Conservation (phyloP, 2,329 filamentous ascomycete species). For the Fusarium sp. region DNA sequence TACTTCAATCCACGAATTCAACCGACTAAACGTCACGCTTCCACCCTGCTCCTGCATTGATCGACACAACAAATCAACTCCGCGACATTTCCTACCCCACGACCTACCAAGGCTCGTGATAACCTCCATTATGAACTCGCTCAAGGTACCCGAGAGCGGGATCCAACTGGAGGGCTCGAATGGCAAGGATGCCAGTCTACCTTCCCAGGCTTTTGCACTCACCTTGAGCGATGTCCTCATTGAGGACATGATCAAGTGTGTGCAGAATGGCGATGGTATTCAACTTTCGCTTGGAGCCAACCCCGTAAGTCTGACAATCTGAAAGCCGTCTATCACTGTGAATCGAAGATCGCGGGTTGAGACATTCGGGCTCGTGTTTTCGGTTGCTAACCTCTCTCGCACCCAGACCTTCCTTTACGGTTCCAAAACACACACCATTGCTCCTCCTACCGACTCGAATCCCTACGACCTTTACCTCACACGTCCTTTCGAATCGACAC, state of each 20-base stretch:
- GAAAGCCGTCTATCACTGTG: background rate
- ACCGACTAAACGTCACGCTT: conserved; percentile 22
- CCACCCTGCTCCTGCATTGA: conserved; percentile 33
- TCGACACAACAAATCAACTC: conserved; percentile 41
- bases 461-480: conserved; percentile 68
- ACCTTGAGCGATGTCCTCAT: conserved; percentile 68
- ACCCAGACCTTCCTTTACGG: conserved; percentile 66
- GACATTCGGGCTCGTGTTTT: conserved; percentile 1
- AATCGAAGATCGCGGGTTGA: background rate
- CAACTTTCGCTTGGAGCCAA: conserved; percentile 67
- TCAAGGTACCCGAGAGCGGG: conserved; percentile 68
- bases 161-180: conserved; percentile 66
- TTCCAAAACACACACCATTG: conserved; percentile 60
- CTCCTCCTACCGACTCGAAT: conserved; percentile 57
- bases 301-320: conserved; percentile 62
- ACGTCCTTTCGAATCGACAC: conserved; percentile 60
- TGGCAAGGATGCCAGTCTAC: conserved; percentile 56
- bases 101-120: conserved; percentile 44
- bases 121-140: conserved; percentile 59
- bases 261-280: conserved; percentile 66
- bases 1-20: conserved; percentile 12
- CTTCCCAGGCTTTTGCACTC: conserved; percentile 67
- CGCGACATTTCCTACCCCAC: conserved; percentile 46
- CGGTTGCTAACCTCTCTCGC: conserved; percentile 29
- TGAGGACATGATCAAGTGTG: conserved; percentile 70